A percentile compares a stretch with the other conserved stretches of the same genome.
Evolutionary conservation across 2,329 filamentous ascomycete genomes (phyloP).

Genomic region (Epichloe coenophiala): DNA sequence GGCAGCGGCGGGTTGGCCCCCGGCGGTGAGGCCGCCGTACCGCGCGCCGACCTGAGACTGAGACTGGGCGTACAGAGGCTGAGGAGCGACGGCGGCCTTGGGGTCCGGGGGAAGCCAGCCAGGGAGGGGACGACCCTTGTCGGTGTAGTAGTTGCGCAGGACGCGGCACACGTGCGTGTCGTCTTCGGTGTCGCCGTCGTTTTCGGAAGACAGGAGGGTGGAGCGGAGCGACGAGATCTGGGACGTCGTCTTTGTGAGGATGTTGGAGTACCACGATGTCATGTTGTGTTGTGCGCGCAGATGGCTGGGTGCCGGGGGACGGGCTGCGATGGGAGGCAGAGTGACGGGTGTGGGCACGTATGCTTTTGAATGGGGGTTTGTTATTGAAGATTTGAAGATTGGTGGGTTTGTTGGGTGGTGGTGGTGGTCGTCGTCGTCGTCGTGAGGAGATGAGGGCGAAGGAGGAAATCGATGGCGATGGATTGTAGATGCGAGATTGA

Average conservation of each 20-base stretch:
- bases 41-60: conserved; percentile 34
- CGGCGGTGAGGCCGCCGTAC: conserved; percentile 33
- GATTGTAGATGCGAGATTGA: no score
- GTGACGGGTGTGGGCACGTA: no score
- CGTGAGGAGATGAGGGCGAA: no score
- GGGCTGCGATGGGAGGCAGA: no score
- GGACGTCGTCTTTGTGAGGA: conserved; percentile 50
- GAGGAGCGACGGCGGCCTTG: conserved; percentile 39
- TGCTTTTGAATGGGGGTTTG: no score
- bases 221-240: conserved; percentile 53
- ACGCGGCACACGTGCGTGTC: conserved; percentile 92
- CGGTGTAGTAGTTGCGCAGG: conserved; percentile 80
- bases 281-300: conserved; percentile 28
- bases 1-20: conserved; percentile 3
- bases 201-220: conserved; percentile 53
- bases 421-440: fast-evolving
- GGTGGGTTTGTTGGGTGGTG: no score
- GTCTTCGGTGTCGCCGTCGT: conserved; percentile 66
- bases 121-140: conserved; percentile 72
- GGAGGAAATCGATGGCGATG: no score
- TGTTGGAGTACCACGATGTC: conserved; percentile 72
- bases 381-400: no score
- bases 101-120: conserved; percentile 78
- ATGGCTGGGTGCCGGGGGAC: no score
- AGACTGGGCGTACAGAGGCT: conserved; percentile 33